Evolutionary conservation across 2,329 filamentous ascomycete genomes (phyloP), one percentile per base, ranked within the genome.

Genomic region (Cercospora beticola): DNA sequence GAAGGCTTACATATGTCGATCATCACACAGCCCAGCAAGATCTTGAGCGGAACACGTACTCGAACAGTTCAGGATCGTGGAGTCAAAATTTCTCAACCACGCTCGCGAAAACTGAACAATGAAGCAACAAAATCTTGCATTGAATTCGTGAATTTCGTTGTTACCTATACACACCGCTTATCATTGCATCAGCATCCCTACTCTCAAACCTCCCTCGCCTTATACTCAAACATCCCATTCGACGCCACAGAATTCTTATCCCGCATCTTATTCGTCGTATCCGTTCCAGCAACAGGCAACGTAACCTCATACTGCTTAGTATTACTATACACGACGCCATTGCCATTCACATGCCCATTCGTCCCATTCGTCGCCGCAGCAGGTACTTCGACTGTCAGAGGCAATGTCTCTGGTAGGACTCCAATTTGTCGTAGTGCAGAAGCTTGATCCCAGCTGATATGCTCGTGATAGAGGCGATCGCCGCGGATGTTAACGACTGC

Each of bases 401-500:
- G 85, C 0, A 92, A 82, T 70, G 88, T 91, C 66, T 91, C 85
- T 0, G 88, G 88, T 62, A 92, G 75, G 21, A 91, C 75, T 0
- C 87, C 89, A 1, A 90, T 77, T 75, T 92, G 89, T 6, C 82
- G 78, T 9, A 92, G 79, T 1, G 87, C 84, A 0, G 87, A 89
- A 0, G 82, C 86, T 76, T 91, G 89, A 68, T 92, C 89, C 89
- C 89, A 92, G 14, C 84, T 81, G 54, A 92, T 91, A 72, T 92
- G 89, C 76, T 92, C 90, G 71, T 91, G 88, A 71, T 87, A 90
- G 0, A 92, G 79, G 0, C 89, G 82, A 74, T 91, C 89, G 2
- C 90, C 90, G 1, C 90, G 85, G 64, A 92, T 84, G 66, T 89
- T 90, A 4, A 92, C 89, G 0, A 92, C 82, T 3, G 86, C 83